A percentile compares a stretch with the other conserved stretches of the same genome.
phyloP scores from a whole-genome alignment of 345 rosid species.

The Citrus sinensis region DNA sequence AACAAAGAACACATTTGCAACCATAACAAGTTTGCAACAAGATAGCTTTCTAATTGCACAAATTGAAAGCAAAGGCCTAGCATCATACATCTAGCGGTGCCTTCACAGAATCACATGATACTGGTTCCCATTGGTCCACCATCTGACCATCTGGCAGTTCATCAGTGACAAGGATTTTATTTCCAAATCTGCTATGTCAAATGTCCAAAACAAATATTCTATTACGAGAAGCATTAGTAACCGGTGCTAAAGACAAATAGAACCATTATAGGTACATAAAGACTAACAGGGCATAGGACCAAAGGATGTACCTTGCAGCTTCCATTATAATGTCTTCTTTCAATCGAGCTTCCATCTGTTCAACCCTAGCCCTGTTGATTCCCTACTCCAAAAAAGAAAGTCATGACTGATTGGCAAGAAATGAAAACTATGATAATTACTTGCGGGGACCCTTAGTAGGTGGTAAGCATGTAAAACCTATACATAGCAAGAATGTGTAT shows the following conservation, averaged over 20 bases:
- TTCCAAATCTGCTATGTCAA: slow-evolving; percentile 73
- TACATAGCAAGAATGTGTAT: neutral
- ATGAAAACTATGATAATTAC: neutral
- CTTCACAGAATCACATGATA: slow-evolving; percentile 81
- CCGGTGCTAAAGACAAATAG: neutral
- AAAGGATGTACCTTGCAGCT: slow-evolving; percentile 65
- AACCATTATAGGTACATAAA: neutral
- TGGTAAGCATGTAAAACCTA: neutral
- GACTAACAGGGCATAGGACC: slow-evolving; percentile 1
- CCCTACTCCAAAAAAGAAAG: slow-evolving; percentile 51
- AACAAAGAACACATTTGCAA: slow-evolving; percentile 19
- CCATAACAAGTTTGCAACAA: slow-evolving; percentile 12
- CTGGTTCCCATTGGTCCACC: slow-evolving; percentile 99
- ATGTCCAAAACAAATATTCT: slow-evolving; percentile 16
- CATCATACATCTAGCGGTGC: slow-evolving; percentile 76
- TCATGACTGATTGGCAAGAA: slow-evolving; percentile 8
- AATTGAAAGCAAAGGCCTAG: slow-evolving; percentile 13
- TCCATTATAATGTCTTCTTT: slow-evolving; percentile 89
- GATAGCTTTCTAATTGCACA: neutral
- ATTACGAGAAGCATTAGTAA: slow-evolving; percentile 15
- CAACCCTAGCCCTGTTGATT: slow-evolving; percentile 84
- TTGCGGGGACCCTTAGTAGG: neutral
- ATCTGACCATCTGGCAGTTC: slow-evolving; percentile 98
- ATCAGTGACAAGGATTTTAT: slow-evolving; percentile 97
- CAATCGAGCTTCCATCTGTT: slow-evolving; percentile 91